Conservation (phyloP, 2,329 filamentous ascomycete species). For the Neospermospora avenae region DNA sequence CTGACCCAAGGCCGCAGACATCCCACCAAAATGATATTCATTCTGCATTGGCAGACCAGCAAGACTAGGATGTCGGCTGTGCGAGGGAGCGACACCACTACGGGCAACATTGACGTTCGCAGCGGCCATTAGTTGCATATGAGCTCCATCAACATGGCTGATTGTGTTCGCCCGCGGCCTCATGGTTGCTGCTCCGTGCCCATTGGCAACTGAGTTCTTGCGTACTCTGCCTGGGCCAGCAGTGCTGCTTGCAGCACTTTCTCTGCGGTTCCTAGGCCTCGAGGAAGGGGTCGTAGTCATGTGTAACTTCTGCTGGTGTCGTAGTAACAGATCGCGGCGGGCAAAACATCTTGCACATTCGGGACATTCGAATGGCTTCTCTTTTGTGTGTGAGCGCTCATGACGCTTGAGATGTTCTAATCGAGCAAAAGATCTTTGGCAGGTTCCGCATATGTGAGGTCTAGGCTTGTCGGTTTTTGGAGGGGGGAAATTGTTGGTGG, state of each 20-base stretch:
- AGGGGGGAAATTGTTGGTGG: slow-evolving; percentile 54
- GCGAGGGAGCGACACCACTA: slow-evolving; percentile 49
- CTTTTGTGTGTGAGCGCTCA: slow-evolving; percentile 93
- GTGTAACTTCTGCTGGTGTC: slow-evolving; percentile 98
- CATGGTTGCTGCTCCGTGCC: slow-evolving; percentile 56
- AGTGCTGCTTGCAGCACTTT: slow-evolving; percentile 76
- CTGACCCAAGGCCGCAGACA: slow-evolving; percentile 66
- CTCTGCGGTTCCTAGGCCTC: slow-evolving; percentile 80
- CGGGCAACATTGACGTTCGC: slow-evolving; percentile 49
- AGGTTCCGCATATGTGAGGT: slow-evolving; percentile 90
- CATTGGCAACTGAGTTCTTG: slow-evolving; percentile 82
- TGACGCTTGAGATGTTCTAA: slow-evolving; percentile 96
- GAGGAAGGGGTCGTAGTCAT: slow-evolving; percentile 87
- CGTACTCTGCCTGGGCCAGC: slow-evolving; percentile 71
- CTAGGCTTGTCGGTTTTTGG: slow-evolving; percentile 97
- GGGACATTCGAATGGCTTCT: slow-evolving; percentile 97
- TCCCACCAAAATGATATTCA: slow-evolving; percentile 65
- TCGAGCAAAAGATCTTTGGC: slow-evolving; percentile 86
- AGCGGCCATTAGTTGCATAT: slow-evolving; percentile 68
- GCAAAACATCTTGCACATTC: slow-evolving; percentile 95
- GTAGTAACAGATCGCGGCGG: slow-evolving; percentile 81
- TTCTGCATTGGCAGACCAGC: slow-evolving; percentile 62
- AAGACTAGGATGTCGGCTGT: slow-evolving; percentile 72
- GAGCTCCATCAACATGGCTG: slow-evolving; percentile 79
- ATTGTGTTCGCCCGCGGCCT: slow-evolving; percentile 94